A percentile compares a stretch with the other conserved stretches of the same genome.
Evolutionary conservation across 306 rosid species (phyloP).

Genomic region (Rosa persica): DNA sequence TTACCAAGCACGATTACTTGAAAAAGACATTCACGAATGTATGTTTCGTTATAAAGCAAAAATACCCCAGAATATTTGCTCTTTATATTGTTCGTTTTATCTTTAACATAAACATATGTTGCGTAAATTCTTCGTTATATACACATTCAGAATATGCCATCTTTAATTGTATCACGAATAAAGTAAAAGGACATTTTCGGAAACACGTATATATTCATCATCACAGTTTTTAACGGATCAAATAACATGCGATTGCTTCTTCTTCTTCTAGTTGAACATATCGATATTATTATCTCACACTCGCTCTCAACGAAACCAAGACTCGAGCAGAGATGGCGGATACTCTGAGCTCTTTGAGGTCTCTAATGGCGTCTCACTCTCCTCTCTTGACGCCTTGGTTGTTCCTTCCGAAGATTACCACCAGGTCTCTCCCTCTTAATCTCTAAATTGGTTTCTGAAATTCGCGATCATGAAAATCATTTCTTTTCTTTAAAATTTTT

Average conservation of each 20-base stretch:
- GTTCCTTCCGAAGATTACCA: constrained; percentile 98
- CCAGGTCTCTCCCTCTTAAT: constrained; percentile 53
- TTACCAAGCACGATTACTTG: too few relatives aligned
- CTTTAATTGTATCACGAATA: not conserved
- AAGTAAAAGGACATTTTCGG: not conserved
- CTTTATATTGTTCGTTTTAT: too few relatives aligned
- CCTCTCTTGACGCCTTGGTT: constrained; percentile 82
- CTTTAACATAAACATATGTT: too few relatives aligned
- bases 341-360: constrained; percentile 64
- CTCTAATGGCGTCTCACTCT: constrained; percentile 78
- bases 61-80: too few relatives aligned
- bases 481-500: not conserved
- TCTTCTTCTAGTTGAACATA: too few relatives aligned
- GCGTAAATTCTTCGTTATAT: too few relatives aligned
- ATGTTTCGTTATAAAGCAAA: too few relatives aligned
- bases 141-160: too few relatives aligned
- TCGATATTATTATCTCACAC: not conserved
- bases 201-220: not conserved
- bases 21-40: too few relatives aligned
- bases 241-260: not conserved
- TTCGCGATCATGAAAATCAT: not conserved
- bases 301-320: not conserved
- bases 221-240: not conserved
- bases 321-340: constrained; percentile 51
- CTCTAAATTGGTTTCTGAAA: not conserved